Evolutionary conservation across 2,329 filamentous ascomycete species (phyloP), one percentile per base, ranked within the genome.

Genomic region (Colletotrichum somersetense): DNA sequence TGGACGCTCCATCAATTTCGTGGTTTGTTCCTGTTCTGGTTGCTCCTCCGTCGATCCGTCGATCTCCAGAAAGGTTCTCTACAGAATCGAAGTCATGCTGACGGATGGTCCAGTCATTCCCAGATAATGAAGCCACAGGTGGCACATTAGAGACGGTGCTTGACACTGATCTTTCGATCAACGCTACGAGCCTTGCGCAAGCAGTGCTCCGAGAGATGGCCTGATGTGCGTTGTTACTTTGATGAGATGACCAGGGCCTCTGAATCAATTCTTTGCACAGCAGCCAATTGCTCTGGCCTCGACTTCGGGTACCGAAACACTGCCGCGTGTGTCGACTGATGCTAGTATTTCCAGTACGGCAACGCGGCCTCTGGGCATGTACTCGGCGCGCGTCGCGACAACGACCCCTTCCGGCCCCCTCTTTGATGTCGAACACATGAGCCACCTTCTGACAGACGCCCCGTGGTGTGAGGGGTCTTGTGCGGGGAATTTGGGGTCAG

Each of bases 401-500:
- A 50, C 11, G 11, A 7, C 18, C 30, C 30, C 30, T 30, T 30
- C 30, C 4, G 30, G 3, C 30, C 30, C 26, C 26, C 44, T 8
- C 3, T 7, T 48, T n/a, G n/a, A 62, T 35, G 42, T 62, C 30
- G 42, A 14, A 38, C 11, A 12, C 20, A n/a, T 30, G 48, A 11
- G 5, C 20, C 58, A 30, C 46, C 46, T 23, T 48, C n/a, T 35
- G 40, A 26, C 14, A 26, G 59, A 30, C 23, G 14, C 40, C 48
- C 30, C 30, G 5, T 26, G 20, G 38, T 7, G 30, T 10, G 67
- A 57, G 56, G 50, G 63, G 64, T 57, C 4, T 50, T 12, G 40
- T 71, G 68, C 64, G 64, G 68, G 64, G 68, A 62, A 67, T 67
- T 71, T 48, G 64, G 68, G 52, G 64, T 62, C 56, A 16, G 52